phyloP scores from a whole-genome alignment of 148 eudicot genomes.

The Rhododendron molle region DNA sequence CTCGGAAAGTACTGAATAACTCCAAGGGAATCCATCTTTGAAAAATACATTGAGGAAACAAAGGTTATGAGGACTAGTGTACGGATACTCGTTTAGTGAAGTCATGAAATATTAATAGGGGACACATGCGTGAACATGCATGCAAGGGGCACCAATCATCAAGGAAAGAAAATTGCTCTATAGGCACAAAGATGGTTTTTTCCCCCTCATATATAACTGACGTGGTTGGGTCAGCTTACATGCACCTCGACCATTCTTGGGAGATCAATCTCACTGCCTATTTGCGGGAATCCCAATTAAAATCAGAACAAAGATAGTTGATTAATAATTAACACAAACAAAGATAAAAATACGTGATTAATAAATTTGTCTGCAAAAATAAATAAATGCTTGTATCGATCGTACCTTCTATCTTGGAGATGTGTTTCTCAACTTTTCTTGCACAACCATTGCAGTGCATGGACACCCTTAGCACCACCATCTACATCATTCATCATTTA shows the following conservation, averaged over 20 bases:
- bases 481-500: conserved; percentile 30
- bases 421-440: conserved; percentile 77
- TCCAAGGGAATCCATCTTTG: neutral
- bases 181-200: neutral
- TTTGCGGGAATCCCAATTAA: neutral
- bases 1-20: neutral
- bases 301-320: neutral
- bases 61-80: neutral
- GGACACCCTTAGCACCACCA: conserved; percentile 84
- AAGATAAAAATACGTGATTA: neutral
- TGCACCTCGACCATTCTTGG: neutral
- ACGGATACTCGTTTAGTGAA: neutral
- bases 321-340: neutral
- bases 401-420: conserved; percentile 83
- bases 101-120: neutral
- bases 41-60: neutral
- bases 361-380: neutral
- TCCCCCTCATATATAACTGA: too few species aligned
- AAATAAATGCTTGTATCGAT: neutral
- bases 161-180: neutral
- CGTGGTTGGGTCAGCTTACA: neutral
- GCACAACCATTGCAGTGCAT: conserved; percentile 99
- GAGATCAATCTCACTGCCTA: too few species aligned
- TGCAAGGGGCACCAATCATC: neutral
- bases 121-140: neutral